Percentiles rank a stretch among this genome's conserved stretches.
Evolutionary conservation across 2,329 filamentous ascomycete species (phyloP).

Genomic region (Apiospora rasikravindrae): DNA sequence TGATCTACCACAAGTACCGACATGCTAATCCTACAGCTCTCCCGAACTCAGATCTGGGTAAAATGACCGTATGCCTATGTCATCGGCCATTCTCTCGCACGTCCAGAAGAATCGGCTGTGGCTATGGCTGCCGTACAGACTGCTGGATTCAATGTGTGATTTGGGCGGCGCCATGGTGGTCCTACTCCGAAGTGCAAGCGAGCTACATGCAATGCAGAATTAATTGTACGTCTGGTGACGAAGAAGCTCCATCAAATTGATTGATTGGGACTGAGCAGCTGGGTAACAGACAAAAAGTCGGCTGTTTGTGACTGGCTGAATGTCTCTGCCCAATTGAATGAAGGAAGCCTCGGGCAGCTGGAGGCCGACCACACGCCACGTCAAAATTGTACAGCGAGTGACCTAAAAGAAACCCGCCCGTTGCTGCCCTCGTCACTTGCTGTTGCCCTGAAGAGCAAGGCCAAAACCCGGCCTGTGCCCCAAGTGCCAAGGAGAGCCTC

Average conservation of each 20-base stretch:
- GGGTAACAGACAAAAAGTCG: neutral
- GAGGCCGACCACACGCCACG: neutral
- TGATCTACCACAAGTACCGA: conserved; percentile 4
- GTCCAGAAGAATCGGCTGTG: neutral
- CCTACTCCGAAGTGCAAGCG: neutral
- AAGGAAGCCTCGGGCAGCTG: neutral
- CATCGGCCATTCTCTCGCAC: neutral
- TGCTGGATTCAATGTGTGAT: neutral
- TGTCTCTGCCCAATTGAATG: neutral
- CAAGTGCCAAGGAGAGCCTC: neutral
- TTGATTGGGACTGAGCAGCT: neutral
- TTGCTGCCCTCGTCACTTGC: conserved; percentile 11
- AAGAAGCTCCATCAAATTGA: conserved; percentile 7
- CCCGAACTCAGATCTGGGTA: conserved; percentile 6
- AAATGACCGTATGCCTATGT: neutral
- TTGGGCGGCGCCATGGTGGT: neutral
- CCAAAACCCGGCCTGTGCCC: conserved; percentile 13
- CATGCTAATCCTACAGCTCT: neutral
- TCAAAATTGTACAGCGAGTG: conserved; percentile 5
- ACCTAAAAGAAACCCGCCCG: neutral
- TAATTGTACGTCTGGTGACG: neutral
- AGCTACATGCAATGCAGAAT: conserved; percentile 7
- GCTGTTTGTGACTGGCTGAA: conserved; percentile 1
- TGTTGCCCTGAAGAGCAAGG: neutral
- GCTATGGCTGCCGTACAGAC: neutral